Conservation (phyloP, 495 filamentous ascomycete genomes). For the Aspergillus leporis region DNA sequence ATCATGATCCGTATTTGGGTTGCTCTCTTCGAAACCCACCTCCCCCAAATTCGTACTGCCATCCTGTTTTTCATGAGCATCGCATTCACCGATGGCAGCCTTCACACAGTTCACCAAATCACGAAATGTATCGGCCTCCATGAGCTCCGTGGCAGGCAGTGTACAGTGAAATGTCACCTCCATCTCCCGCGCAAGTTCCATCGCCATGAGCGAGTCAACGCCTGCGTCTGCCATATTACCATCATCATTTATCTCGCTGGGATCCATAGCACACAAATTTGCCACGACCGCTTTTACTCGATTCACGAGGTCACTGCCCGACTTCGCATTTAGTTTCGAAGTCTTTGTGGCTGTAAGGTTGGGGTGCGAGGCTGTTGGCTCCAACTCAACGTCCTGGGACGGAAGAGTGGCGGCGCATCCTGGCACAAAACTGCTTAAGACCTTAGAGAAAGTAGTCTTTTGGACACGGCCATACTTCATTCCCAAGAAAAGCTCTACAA, state of each 20-base stretch:
- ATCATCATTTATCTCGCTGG: slow-evolving; percentile 38
- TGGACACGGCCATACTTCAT: slow-evolving; percentile 46
- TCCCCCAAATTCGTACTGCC: background rate
- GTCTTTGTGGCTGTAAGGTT: background rate
- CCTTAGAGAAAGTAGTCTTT: slow-evolving; percentile 44
- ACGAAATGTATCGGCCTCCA: slow-evolving; percentile 32
- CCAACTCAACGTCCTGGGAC: background rate
- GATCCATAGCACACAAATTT: slow-evolving; percentile 44
- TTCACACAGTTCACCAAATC: slow-evolving; percentile 19
- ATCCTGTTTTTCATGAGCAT: background rate
- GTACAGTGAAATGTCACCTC: slow-evolving; percentile 45
- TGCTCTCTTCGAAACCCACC: background rate
- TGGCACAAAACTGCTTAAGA: slow-evolving; percentile 22
- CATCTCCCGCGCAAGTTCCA: slow-evolving; percentile 55
- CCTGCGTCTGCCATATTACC: slow-evolving; percentile 48
- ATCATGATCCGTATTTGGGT: background rate
- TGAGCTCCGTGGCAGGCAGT: slow-evolving; percentile 33
- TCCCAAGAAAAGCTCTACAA: slow-evolving; percentile 53
- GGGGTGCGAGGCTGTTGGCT: background rate
- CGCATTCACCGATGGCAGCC: slow-evolving; percentile 6
- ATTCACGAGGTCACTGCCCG: slow-evolving; percentile 6
- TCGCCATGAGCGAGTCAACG: slow-evolving; percentile 56
- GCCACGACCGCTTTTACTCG: slow-evolving; percentile 20
- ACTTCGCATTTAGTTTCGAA: background rate
- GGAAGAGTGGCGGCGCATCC: background rate